Conservation (phyloP, 2,329 filamentous ascomycete species). For the Verticillium isaacii region DNA sequence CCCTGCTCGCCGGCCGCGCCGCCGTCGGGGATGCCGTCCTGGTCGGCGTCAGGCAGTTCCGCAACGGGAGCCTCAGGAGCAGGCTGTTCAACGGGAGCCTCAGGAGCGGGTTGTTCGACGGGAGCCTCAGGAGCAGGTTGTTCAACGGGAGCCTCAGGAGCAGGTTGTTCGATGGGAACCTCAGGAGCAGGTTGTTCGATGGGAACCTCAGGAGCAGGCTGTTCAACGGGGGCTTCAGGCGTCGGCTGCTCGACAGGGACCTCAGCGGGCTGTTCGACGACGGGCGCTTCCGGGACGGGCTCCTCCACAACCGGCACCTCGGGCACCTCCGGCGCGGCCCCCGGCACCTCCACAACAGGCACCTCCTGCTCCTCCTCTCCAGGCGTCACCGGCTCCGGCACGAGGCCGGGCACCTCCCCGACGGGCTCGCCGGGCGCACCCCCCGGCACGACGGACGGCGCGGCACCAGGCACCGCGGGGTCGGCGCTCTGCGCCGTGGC, state of each 20-base stretch:
- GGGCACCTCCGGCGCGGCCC: neutral
- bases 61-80: neutral
- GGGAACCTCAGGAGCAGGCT: neutral
- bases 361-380: neutral
- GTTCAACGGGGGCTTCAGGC: neutral
- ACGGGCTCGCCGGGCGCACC: neutral
- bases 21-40: neutral
- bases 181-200: neutral
- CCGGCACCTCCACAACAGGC: neutral
- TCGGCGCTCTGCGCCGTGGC: neutral
- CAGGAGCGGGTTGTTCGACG: neutral
- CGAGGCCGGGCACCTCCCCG: neutral
- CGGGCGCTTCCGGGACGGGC: neutral
- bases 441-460: neutral
- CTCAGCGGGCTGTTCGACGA: neutral
- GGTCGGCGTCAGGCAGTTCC: neutral
- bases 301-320: too few relatives aligned
- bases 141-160: neutral
- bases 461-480: neutral
- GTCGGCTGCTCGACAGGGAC: neutral
- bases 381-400: neutral
- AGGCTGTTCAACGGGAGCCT: neutral
- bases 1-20: neutral
- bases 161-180: neutral
- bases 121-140: neutral